Base-by-base conservation (phyloP, 1,284 basidiomycete genomes). In the Fomitopsis palustris region DNA sequence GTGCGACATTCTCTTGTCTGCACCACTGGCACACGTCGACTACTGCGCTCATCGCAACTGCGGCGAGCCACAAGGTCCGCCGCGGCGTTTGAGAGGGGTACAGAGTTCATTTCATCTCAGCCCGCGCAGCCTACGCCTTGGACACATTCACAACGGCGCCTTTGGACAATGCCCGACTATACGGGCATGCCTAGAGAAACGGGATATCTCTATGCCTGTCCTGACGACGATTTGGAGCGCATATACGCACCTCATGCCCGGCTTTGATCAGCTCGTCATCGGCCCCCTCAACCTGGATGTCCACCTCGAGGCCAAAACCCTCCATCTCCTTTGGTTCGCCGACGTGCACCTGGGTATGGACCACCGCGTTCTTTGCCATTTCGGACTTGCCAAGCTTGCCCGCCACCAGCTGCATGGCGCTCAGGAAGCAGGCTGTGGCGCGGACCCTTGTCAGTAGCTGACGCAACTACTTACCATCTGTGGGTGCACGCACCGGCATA, bases 251-350 rank as follows among this genome's bases (percentile, higher is more conserved):
- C 76, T 82, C 83, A 70, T 91, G 88, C 10, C 80, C 88, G 41
- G 84, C 84, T 61, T 84, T 75, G 55, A 90, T 76, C 57, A 91
- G 73, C 38, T 75, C 75, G 41, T 87, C 82, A 57, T 90, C 85
- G 41, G 87, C 78, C n/a, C 86, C 86, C 62, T 85, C 82, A 0
- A 88, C 85, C 61, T 82, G 81, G 65, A 91, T 81, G 62, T 88
- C 83, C 16, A 90, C 87, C 17, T 80, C 80, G 35, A 91, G 70
- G 9, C 83, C 89, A 60, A 86, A 87, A 0, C 88, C 87, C 16
- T 76, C 75, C 56, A 79, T 70, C 16, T 78, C 80, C 38, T 79
- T 76, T 3, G 86, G 79, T 61, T 80, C 76, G 10, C 88, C 88
- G 41, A 90, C 75, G 57, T 81, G 78, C 21, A 90, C 88, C 43